Percentiles rank a stretch among this genome's conserved stretches.
phyloP scores from a whole-genome alignment of 2,329 filamentous ascomycete genomes.

The Penicillium sp. region DNA sequence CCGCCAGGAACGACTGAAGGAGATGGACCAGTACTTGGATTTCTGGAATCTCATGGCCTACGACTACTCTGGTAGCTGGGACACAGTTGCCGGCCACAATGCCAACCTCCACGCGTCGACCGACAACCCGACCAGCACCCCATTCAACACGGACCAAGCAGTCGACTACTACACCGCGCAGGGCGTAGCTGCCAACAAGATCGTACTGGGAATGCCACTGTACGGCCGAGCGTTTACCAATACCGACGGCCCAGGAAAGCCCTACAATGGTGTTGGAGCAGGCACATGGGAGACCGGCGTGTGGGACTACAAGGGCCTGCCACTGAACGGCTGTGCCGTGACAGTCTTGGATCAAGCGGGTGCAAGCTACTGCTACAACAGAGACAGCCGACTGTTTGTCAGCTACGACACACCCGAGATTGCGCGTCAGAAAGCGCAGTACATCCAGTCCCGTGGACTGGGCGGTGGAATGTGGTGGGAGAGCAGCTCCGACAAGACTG shows the following conservation, averaged over 20 bases:
- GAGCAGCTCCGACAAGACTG: slow-evolving; percentile 71
- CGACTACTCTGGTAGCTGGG: slow-evolving; percentile 83
- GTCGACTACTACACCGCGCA: slow-evolving; percentile 66
- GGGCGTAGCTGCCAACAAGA: slow-evolving; percentile 66
- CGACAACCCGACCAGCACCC: slow-evolving; percentile 63
- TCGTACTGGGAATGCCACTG: slow-evolving; percentile 89
- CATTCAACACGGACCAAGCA: slow-evolving; percentile 72
- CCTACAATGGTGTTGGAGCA: slow-evolving; percentile 66
- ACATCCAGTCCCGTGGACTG: slow-evolving; percentile 64
- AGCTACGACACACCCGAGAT: slow-evolving; percentile 73
- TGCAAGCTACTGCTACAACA: slow-evolving; percentile 73
- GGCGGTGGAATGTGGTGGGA: slow-evolving; percentile 99
- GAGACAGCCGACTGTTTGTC: slow-evolving; percentile 61
- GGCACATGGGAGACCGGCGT: slow-evolving; percentile 84
- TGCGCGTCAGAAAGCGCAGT: slow-evolving; percentile 68
- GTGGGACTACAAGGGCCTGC: slow-evolving; percentile 85
- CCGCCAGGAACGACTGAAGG: slow-evolving; percentile 42
- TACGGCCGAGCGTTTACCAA: slow-evolving; percentile 82
- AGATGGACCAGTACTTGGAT: slow-evolving; percentile 51
- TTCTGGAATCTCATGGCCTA: slow-evolving; percentile 73
- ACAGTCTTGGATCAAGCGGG: slow-evolving; percentile 59
- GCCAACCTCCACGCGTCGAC: slow-evolving; percentile 69
- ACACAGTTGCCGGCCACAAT: slow-evolving; percentile 69
- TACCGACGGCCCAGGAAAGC: slow-evolving; percentile 70
- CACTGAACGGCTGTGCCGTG: slow-evolving; percentile 64